A percentile compares a stretch with the other conserved stretches of the same genome.
phyloP scores from a whole-genome alignment of 2,329 filamentous ascomycete genomes.

The Fusarium sp. region DNA sequence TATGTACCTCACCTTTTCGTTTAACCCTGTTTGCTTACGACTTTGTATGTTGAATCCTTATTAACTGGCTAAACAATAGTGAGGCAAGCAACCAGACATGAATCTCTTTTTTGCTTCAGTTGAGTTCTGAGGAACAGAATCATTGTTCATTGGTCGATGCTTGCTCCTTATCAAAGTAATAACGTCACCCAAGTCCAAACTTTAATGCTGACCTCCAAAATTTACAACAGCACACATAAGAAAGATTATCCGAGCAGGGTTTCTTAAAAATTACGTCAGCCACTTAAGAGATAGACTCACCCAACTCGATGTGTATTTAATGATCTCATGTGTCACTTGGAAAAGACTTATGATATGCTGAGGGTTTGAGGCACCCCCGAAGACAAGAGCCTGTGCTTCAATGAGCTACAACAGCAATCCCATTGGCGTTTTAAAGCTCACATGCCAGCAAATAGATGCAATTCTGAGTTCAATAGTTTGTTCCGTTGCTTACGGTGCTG shows the following conservation, averaged over 20 bases:
- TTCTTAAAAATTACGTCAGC: not conserved
- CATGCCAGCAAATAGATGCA: not conserved
- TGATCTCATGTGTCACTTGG: not conserved
- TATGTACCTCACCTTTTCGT: no score
- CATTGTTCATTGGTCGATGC: not conserved
- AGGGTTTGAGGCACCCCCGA: not conserved
- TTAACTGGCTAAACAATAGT: no score
- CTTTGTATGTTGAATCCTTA: no score
- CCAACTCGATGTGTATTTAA: not conserved
- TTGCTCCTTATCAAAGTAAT: not conserved
- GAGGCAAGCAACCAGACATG: no score
- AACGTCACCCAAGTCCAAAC: rapidly evolving
- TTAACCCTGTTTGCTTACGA: no score
- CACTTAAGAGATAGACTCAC: not conserved
- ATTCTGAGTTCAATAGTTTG: not conserved
- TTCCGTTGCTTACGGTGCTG: not conserved
- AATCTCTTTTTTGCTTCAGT: not conserved
- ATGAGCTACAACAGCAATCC: rapidly evolving
- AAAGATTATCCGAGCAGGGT: not conserved
- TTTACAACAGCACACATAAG: not conserved
- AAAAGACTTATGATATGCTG: not conserved
- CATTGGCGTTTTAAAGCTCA: not conserved
- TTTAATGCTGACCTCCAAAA: not conserved
- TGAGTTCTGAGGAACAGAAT: not conserved
- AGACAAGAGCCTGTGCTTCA: not conserved